Evolutionary conservation across 345 rosid genomes (phyloP), one percentile per base, ranked within the genome.

Genomic region (Eucalyptus sideroxylon): DNA sequence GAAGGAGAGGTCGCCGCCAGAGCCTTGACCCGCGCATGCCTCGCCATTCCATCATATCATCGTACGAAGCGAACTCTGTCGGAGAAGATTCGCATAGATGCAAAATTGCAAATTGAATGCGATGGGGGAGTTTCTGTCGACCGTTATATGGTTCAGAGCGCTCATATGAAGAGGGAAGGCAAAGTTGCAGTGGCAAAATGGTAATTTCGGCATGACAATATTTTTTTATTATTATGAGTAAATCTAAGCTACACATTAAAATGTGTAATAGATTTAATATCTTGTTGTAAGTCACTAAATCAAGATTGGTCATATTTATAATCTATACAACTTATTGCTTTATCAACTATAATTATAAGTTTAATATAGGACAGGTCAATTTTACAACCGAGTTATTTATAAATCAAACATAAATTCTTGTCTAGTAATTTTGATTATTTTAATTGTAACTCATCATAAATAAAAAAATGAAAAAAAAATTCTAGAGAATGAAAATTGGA

Each of bases 261-360:
- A 15, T 31, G 9, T 8, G 77, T 16, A 6, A 9, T 67, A 16
- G 10, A 34, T 31, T 67, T 69, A 69, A 69, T 69, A 16, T 34
- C 81, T 69, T 69, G 4, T 31, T 34, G 42, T 34, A 1, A 69
- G 42, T 40, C 81, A 69, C 24, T 31, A 15, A 31, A 31, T 69
- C 0, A 69, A 1, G 37, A 17, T 69, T 31, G 0, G 24, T 21
- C 81, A 69, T 31, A 69, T 34, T 17, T 34, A 31, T 31, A 67
- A 15, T 16, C 11, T 31, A 31, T 4, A 53, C 9, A 51, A 67
- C 34, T 34, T 67, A 16, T n/a, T 65, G 9, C 34, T n/a, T 11
- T n/a, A n/a, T 65, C 34, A 15, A 16, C 3, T 65, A 7, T 8
- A 15, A 15, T 67, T 16, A 34, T 6, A 67, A 15, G 19, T 67